Base-by-base conservation (phyloP, 805 yeast species). In the Alloascoidea hylecoeti region DNA sequence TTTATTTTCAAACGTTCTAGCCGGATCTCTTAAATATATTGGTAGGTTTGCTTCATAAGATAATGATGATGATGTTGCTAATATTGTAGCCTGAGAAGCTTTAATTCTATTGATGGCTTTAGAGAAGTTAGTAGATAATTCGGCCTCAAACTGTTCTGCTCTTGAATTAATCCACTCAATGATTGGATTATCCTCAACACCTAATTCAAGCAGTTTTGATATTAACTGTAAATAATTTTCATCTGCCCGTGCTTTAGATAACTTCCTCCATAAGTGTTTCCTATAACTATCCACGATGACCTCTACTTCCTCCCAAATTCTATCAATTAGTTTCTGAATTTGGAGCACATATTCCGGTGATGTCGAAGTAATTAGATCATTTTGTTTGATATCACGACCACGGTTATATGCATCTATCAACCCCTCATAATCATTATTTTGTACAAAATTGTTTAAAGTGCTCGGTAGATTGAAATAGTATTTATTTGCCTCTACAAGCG, bases 131-230 rank as follows among this genome's bases (percentile, higher is more conserved):
- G 65, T 63, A 16, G 57, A 56, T 18, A 73, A 54, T 37, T 58
- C 55, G 2, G 48, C 44, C 4, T 56, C 51, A 41, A 73, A 61
- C 15, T 51, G 51, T 16, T 59, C 57, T 35, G 65, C 63, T 47
- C 69, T 78, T 15, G 68, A 55, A 33, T 66, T 58, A 18, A 80
- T 64, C 75, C 85, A 80, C 38, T 68, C 72, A 16, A 64, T 51
- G 4, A 79, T 70, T 3, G 89, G 89, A 49, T 74, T 78, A 40
- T 72, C 76, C 35, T 61, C 66, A 2, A 70, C 66, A n/a, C 76
- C 79, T 23, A 81, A 57, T 43, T 78, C 83, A 35, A 76, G 53
- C 23, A 80, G 57, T 44, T 68, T 70, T n/a, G 67, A 62, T 16
- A 78, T 67, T 18, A 51, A 38, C 18, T 48, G 52, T 16, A 57